phyloP scores from a whole-genome alignment of 352 stramenopile species.

The Hyaloperonospora brassicae region DNA sequence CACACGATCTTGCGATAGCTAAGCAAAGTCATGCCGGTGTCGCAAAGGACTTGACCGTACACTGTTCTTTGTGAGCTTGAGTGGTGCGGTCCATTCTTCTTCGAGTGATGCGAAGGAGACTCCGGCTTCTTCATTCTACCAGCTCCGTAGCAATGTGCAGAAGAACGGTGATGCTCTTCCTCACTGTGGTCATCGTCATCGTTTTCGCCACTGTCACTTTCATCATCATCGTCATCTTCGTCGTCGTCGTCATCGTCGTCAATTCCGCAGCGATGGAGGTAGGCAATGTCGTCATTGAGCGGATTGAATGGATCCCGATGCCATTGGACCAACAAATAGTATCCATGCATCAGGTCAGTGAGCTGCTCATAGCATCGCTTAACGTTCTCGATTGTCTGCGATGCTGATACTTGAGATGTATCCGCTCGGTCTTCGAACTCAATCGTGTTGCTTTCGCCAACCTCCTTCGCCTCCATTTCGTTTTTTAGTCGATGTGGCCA shows the following conservation, averaged over 20 bases:
- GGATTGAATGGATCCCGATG: conserved; percentile 81
- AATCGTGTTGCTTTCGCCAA: conserved; percentile 16
- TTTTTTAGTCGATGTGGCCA: conserved; percentile 37
- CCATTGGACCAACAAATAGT: conserved; percentile 86
- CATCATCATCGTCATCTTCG: conserved; percentile 63
- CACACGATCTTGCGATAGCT: conserved; percentile 79
- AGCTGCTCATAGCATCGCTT: conserved; percentile 56
- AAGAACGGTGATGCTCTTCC: conserved; percentile 22
- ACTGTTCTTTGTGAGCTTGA: conserved; percentile 24
- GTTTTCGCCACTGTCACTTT: conserved; percentile 54
- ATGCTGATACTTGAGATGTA: conserved; percentile 11
- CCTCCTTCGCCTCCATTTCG: conserved; percentile 1
- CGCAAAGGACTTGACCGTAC: conserved; percentile 64
- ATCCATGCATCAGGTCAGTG: conserved; percentile 82
- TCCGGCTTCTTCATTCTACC: conserved; percentile 9
- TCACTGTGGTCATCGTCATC: conserved; percentile 40
- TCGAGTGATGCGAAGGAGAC: conserved; percentile 26
- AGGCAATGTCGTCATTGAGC: conserved; percentile 56
- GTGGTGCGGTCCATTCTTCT: conserved; percentile 30
- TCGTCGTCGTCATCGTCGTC: conserved; percentile 76
- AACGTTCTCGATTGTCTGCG: conserved; percentile 52
- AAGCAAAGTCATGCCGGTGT: conserved; percentile 72
- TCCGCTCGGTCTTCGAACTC: conserved; percentile 18
- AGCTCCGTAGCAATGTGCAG: conserved; percentile 10
- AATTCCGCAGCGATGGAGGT: conserved; percentile 76